Evolutionary conservation across 805 yeast genomes (phyloP), one percentile per base, ranked within the genome.

Genomic region (Schizosaccharomyces osmophilus): DNA sequence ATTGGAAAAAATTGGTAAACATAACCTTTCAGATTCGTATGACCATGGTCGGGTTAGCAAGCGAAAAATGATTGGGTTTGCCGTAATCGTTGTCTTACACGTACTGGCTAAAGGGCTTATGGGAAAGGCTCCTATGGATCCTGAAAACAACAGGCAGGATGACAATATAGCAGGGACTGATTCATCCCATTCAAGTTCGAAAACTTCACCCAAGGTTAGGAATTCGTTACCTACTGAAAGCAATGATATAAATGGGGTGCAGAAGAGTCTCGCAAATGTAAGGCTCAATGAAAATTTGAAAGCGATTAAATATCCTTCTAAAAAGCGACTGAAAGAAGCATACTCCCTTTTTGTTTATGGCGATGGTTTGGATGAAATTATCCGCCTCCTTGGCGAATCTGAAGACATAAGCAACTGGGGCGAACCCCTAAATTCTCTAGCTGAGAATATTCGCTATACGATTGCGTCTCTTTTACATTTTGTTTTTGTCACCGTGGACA

Each of bases 11-110:
- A 43, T 59, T 43, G 54, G 51, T 4, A 24, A 31, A 24, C 31
- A 24, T 29, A 59, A 59, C 22, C 24, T 59, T 19, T 42, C 54
- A 15, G 61, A 59, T 29, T 59, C 61, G n/a, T 59, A 59, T n/a
- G 61, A 59, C 54, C 43, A 59, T 19, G 61, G 55, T 19, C 22
- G 39, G 22, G 48, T 59, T 15, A 43, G 61, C 39, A 59, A 59
- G 15, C 59, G 61, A 9, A 59, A 59, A 48, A 42, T 59, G 41
- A 31, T 59, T 22, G 61, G 61, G 11, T 42, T 59, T 11, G 55
- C 55, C 22, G 26, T 41, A n/a, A 32, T 59, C n/a, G 36, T 48
- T 29, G 43, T 59, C 9, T 17, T 59, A n/a, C 51, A 42, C 15
- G 29, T 48, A 19, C 5, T 43, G 11, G 22, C 61, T 2, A 41